A percentile compares a stretch with the other conserved stretches of the same genome.
Evolutionary conservation across 768 basidiomycete species (phyloP).

Genomic region (Tylopilus cervinicoccineus): DNA sequence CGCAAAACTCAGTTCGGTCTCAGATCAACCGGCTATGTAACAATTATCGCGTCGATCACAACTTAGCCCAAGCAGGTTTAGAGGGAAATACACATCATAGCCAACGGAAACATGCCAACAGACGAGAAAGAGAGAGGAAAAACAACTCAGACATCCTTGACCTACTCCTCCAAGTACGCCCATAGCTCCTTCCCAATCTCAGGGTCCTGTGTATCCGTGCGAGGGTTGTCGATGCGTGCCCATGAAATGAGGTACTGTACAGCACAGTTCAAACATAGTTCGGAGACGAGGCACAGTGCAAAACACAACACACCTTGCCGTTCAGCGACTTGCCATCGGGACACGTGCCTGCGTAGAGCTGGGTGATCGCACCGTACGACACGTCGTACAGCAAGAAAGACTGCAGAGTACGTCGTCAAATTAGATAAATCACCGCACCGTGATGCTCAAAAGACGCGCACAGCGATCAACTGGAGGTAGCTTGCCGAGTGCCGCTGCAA

Average conservation of each 20-base stretch:
- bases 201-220: constrained; percentile 32
- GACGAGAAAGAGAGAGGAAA: no score
- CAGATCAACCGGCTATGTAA: no score
- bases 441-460: not conserved
- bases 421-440: not conserved
- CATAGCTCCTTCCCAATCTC: constrained; percentile 37
- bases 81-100: no score
- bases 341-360: constrained; percentile 47
- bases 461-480: not conserved
- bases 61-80: no score
- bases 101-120: no score
- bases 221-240: constrained; percentile 36
- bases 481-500: constrained; percentile 15
- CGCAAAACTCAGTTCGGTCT: no score
- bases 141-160: constrained; percentile 28
- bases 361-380: constrained; percentile 44
- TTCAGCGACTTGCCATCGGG: constrained; percentile 37
- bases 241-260: constrained; percentile 46
- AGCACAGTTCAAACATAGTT: not conserved
- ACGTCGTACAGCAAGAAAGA: constrained; percentile 25
- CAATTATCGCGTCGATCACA: no score
- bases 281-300: not conserved
- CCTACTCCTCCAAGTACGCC: constrained; percentile 46
- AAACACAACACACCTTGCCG: constrained; percentile 38
- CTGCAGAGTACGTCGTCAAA: constrained; percentile 7